Evolutionary conservation across 2,329 filamentous ascomycete genomes (phyloP), one percentile per base, ranked within the genome.

Genomic region (Colletotrichum neosansevieriae): DNA sequence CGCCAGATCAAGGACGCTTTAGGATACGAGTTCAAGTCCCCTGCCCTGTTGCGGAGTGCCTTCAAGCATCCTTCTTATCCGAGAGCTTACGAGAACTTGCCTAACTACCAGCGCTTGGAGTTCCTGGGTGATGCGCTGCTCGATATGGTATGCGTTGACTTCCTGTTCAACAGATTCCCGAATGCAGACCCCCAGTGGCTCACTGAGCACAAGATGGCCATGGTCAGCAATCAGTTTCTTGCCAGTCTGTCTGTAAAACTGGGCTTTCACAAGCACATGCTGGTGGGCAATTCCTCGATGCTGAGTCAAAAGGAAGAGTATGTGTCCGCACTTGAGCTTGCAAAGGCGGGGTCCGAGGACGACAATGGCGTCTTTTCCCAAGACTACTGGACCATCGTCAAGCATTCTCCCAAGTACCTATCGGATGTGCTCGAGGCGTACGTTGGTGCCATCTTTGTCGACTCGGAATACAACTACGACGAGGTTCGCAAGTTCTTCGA

Each of bases 171-270:
- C 72, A 85, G 84, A 3, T 94, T 92, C 73, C 94, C 94, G 0
- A 83, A 88, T 58, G 92, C 91, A 66, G 94, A 97, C 74, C 95
- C 96, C 0, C 94, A 98, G 77, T 98, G 95, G 95, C 84, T 99
- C 67, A 98, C 96, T 0, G 96, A 98, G 79, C 95, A 98, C 84
- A 98, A 98, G 81, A 98, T 97, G 90, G 94, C 94, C n/a, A 98
- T 99, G 93, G 94, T 96, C 0, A 96, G 93, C 60, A 99, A 99
- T 81, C 94, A 94, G 69, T 99, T 98, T 75, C 85, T 98, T 1
- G 94, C 92, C 1, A 93, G 90, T 17, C 83, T 98, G 3, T 92
- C 92, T 67, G 93, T 97, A 3, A 86, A 88, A 54, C 86, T 98
- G 0, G 91, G 88, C 0, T 91, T 98, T 63, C 90, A 98, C 75